Percentiles rank a stretch among this genome's conserved stretches.
phyloP scores from a whole-genome alignment of 2,329 filamentous ascomycete species.

The Helotiales sp. region DNA sequence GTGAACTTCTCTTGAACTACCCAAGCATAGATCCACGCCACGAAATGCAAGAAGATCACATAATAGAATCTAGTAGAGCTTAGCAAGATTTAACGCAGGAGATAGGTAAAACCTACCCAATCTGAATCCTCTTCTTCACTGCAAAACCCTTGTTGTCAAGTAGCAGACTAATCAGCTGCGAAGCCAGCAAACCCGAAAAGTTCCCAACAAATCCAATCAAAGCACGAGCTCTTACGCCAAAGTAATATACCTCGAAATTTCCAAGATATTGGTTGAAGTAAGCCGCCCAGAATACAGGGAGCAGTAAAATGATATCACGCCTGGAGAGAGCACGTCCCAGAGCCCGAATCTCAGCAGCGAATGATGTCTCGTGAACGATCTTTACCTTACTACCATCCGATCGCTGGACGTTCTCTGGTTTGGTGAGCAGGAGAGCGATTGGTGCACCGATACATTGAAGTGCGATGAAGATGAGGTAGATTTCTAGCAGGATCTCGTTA shows the following conservation, averaged over 20 bases:
- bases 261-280: not conserved
- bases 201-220: not conserved
- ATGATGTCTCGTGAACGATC: constrained; percentile 55
- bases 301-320: constrained; percentile 18
- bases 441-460: constrained; percentile 65
- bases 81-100: not conserved
- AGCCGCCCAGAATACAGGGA: not conserved
- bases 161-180: not conserved
- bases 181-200: not conserved
- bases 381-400: constrained; percentile 56
- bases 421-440: constrained; percentile 60
- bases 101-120: not conserved
- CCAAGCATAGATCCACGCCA: constrained; percentile 54
- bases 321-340: constrained; percentile 40
- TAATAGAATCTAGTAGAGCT: constrained; percentile 42
- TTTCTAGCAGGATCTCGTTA: not conserved
- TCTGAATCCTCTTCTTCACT: not conserved
- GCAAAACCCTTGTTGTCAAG: not conserved
- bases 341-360: constrained; percentile 49
- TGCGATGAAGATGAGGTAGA: constrained; percentile 66
- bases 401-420: constrained; percentile 60
- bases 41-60: constrained; percentile 57
- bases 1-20: constrained; percentile 56
- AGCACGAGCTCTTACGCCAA: not conserved
- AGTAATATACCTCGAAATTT: not conserved